Evolutionary conservation across 768 basidiomycete genomes (phyloP).

Genomic region (Lactarius hengduanensis): DNA sequence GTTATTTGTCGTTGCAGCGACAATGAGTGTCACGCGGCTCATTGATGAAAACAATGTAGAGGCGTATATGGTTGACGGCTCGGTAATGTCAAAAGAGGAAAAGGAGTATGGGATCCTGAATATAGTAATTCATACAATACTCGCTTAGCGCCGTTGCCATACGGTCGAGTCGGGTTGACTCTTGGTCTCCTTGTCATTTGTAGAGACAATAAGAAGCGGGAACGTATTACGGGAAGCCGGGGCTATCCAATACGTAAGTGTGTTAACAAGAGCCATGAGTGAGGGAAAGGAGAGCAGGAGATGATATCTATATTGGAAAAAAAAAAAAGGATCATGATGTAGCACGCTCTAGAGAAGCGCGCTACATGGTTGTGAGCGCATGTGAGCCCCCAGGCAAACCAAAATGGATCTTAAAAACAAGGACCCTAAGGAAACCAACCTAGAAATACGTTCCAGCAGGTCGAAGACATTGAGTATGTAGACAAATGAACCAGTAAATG

Average conservation of each 20-base stretch:
- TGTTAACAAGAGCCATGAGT: not conserved
- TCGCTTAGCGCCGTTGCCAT: no score
- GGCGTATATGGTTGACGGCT: not conserved
- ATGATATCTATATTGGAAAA: not conserved
- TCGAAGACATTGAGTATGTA: not conserved
- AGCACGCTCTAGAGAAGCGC: not conserved
- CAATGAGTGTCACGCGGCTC: constrained; percentile 65
- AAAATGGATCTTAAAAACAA: not conserved
- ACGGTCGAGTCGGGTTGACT: no score
- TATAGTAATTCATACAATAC: no score
- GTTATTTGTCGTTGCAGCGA: constrained; percentile 83
- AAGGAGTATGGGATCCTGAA: not conserved
- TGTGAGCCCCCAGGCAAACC: no score
- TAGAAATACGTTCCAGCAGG: not conserved
- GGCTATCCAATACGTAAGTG: not conserved
- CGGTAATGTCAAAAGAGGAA: not conserved
- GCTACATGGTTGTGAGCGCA: not conserved
- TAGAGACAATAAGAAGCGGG: not conserved
- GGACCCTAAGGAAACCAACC: not conserved
- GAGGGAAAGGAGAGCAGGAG: not conserved
- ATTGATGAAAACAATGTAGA: constrained; percentile 1
- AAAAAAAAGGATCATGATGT: no score
- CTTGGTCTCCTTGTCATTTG: not conserved
- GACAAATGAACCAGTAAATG: not conserved
- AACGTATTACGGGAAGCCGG: not conserved